Conservation (phyloP, 108 stramenopile genomes). For the Nitzschia sp. region DNA sequence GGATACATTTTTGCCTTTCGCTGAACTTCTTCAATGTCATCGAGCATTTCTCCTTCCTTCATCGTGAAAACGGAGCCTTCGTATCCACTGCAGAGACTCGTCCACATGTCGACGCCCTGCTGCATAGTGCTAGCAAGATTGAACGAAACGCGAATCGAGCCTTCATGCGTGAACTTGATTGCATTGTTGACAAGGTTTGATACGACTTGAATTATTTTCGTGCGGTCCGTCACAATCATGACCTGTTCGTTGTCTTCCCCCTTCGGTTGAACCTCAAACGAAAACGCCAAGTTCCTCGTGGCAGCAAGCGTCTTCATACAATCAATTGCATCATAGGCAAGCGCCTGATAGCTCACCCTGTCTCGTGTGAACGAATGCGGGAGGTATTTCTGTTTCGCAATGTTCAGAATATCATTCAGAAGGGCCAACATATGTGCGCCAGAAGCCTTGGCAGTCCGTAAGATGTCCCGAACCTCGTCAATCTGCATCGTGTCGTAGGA, state of each 20-base stretch:
- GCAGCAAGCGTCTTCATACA: conserved; percentile 12
- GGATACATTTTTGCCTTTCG: not conserved
- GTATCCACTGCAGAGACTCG: not conserved
- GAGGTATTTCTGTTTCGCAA: conserved; percentile 10
- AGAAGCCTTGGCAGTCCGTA: conserved; percentile 1
- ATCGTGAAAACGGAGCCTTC: conserved; percentile 17
- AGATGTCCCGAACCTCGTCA: conserved; percentile 9
- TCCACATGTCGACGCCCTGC: conserved; percentile 3
- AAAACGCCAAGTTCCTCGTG: not conserved
- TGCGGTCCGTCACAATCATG: conserved; percentile 10
- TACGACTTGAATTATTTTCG: conserved; percentile 17
- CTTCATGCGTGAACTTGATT: conserved; percentile 18
- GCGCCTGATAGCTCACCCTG: conserved; percentile 3
- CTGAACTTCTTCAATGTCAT: not conserved
- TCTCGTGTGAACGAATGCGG: not conserved
- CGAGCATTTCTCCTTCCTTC: not conserved
- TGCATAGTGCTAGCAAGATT: conserved; percentile 2
- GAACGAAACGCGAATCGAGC: conserved; percentile 8
- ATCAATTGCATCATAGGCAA: conserved; percentile 12
- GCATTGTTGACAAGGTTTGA: conserved; percentile 20
- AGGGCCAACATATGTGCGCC: conserved; percentile 4
- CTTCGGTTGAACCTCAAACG: conserved; percentile 5
- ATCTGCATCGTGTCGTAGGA: not conserved
- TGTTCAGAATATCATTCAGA: conserved; percentile 10
- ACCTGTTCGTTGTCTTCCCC: not conserved